Evolutionary conservation across 2,329 filamentous ascomycete species (phyloP).

Genomic region (Aspergillus pseudonomiae): DNA sequence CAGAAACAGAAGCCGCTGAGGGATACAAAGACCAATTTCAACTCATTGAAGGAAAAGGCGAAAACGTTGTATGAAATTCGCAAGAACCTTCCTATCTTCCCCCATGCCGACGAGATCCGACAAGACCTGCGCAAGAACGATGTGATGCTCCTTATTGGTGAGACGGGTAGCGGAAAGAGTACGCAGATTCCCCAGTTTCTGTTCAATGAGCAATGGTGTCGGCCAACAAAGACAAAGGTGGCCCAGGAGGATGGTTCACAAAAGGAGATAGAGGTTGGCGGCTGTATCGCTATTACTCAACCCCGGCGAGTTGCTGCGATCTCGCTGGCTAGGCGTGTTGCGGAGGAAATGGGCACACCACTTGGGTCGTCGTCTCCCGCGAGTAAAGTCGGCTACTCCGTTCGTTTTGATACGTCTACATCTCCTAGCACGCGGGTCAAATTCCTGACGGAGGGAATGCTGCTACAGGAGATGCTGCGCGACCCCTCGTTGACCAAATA

Average conservation of each 20-base stretch:
- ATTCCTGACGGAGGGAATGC: conserved; percentile 93
- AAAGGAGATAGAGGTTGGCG: conserved; percentile 62
- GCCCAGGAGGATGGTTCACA: conserved; percentile 27
- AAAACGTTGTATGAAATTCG: conserved; percentile 56
- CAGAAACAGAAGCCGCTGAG: conserved; percentile 19
- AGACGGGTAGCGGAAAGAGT: conserved; percentile 95
- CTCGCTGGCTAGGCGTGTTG: conserved; percentile 83
- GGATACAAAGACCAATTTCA: conserved; percentile 30
- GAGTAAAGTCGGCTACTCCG: conserved; percentile 83
- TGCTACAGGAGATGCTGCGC: conserved; percentile 87
- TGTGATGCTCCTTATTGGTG: conserved; percentile 83
- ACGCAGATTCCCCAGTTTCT: conserved; percentile 95
- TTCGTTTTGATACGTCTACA: conserved; percentile 87
- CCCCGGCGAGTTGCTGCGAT: conserved; percentile 92
- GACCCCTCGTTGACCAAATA: conserved; percentile 84
- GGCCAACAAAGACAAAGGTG: conserved; percentile 58
- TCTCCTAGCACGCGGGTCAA: conserved; percentile 86
- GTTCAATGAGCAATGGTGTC: conserved; percentile 77
- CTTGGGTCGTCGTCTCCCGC: conserved; percentile 62
- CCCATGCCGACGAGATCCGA: conserved; percentile 70
- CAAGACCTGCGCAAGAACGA: conserved; percentile 65
- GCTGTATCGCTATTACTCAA: conserved; percentile 90
- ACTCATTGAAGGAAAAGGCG: conserved; percentile 48
- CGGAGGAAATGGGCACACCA: conserved; percentile 74
- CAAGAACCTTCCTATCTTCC: conserved; percentile 78